A percentile compares a stretch with the other conserved stretches of the same genome.
phyloP scores from a whole-genome alignment of 1,284 basidiomycete species.

The Filobasidium uniguttulatum region DNA sequence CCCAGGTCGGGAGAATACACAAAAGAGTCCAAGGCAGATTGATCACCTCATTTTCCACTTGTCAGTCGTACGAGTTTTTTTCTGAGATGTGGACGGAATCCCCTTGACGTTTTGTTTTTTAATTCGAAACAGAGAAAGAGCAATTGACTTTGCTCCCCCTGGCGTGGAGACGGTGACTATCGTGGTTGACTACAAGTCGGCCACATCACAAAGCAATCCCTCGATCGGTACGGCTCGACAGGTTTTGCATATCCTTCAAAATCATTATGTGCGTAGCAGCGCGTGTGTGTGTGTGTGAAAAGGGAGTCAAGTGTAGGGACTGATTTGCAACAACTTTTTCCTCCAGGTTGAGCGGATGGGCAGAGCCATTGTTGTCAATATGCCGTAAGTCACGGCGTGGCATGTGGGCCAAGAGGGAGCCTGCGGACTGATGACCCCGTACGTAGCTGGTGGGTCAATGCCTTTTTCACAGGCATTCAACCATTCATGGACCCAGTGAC shows the following conservation, averaged over 20 bases:
- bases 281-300: conserved; percentile 34
- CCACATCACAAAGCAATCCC: conserved; percentile 64
- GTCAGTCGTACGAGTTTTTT: conserved; percentile 46
- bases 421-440: too few species aligned
- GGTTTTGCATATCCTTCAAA: conserved; percentile 69
- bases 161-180: conserved; percentile 68
- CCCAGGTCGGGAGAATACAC: conserved; percentile 67
- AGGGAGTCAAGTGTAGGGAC: background rate
- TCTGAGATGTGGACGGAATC: too few species aligned
- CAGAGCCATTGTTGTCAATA: conserved; percentile 68
- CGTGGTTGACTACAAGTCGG: conserved; percentile 68
- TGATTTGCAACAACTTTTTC: background rate
- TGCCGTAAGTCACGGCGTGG: conserved; percentile 42
- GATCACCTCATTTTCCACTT: conserved; percentile 68
- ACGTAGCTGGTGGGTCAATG: conserved; percentile 50
- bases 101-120: conserved; percentile 4
- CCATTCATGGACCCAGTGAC: conserved; percentile 85
- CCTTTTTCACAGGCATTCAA: conserved; percentile 74
- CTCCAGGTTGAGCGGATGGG: conserved; percentile 47
- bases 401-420: too few species aligned
- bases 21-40: conserved; percentile 58
- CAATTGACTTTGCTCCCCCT: conserved; percentile 69
- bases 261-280: conserved; percentile 57
- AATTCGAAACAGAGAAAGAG: conserved; percentile 50
- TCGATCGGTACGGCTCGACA: conserved; percentile 63